Percentiles rank a stretch among this genome's conserved stretches.
These are phyloP conservation scores for Lasiodiplodia theobromae DNA, from an alignment of 2,329 filamentous ascomycete species.

Conservation along the genomic window DNA sequence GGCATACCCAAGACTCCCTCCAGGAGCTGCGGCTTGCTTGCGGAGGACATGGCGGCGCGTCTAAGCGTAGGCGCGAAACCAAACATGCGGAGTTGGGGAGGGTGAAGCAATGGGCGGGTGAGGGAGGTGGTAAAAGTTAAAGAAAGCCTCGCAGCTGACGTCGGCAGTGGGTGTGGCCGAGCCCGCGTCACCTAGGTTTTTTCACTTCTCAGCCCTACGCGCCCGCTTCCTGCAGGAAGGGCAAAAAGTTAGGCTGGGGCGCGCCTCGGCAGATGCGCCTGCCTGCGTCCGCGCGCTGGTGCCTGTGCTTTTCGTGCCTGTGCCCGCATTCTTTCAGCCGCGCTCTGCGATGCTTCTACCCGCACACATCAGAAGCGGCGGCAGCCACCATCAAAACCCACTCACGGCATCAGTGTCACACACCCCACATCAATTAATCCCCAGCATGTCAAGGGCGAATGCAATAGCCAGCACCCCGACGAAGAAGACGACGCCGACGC, in stretches of 20 bases:
- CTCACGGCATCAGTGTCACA: background rate
- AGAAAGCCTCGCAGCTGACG: slow-evolving; percentile 13
- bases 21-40: slow-evolving; percentile 16
- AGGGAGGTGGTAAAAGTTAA: background rate
- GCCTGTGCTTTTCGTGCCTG: slow-evolving; percentile 3
- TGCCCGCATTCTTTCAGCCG: slow-evolving; percentile 22
- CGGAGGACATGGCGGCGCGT: slow-evolving; percentile 12
- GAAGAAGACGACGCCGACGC: slow-evolving; percentile 32
- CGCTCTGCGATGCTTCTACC: background rate
- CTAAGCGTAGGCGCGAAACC: slow-evolving; percentile 1
- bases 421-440: background rate
- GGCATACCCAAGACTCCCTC: slow-evolving; percentile 29
- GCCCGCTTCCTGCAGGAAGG: background rate
- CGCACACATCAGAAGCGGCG: background rate
- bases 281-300: background rate
- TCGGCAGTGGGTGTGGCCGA: slow-evolving; percentile 15
- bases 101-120: slow-evolving; percentile 1
- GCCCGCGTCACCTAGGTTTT: background rate
- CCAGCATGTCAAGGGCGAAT: slow-evolving; percentile 28
- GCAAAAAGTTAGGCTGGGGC: background rate
- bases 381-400: background rate
- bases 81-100: background rate
- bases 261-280: background rate
- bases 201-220: slow-evolving; percentile 8
- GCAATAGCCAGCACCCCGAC: slow-evolving; percentile 45